phyloP scores from a whole-genome alignment of 345 rosid genomes.

The Moringa oleifera region DNA sequence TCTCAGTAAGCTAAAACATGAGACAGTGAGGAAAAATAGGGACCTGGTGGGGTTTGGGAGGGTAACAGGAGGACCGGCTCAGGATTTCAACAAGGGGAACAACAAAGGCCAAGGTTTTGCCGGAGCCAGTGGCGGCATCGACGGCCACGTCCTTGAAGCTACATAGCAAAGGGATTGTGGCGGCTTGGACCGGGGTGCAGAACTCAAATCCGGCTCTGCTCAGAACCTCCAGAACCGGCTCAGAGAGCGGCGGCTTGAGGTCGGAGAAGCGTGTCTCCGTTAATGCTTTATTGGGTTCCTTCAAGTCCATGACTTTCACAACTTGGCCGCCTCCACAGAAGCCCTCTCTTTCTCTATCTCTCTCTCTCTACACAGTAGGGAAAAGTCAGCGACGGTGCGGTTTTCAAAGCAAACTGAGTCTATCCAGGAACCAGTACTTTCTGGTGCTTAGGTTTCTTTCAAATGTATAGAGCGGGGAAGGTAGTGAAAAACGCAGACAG shows the following conservation, averaged over 20 bases:
- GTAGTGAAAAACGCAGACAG: too few species aligned
- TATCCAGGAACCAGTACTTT: too few species aligned
- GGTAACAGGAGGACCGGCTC: constrained; percentile 51
- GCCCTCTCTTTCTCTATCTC: too few species aligned
- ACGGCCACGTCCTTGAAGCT: constrained; percentile 84
- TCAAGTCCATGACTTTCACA: constrained; percentile 24
- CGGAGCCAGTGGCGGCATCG: constrained; percentile 95
- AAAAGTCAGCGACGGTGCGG: too few species aligned
- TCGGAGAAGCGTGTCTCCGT: constrained; percentile 75
- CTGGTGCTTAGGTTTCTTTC: too few species aligned
- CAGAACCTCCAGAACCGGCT: constrained; percentile 53
- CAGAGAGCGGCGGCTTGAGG: constrained; percentile 62
- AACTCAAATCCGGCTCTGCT: constrained; percentile 49
- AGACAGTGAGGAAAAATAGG: not conserved
- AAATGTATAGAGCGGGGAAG: too few species aligned
- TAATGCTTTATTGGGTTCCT: constrained; percentile 55
- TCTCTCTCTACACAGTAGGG: too few species aligned
- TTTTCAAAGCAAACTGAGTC: too few species aligned
- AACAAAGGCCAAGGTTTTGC: constrained; percentile 86
- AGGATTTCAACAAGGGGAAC: constrained; percentile 76
- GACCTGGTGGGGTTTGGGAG: constrained; percentile 77
- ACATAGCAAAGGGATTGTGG: constrained; percentile 82
- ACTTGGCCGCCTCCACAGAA: constrained; percentile 17
- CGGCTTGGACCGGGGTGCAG: constrained; percentile 95
- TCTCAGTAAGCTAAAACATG: not conserved